phyloP scores from a whole-genome alignment of 2,329 filamentous ascomycete genomes.

The Diaporthe citri region DNA sequence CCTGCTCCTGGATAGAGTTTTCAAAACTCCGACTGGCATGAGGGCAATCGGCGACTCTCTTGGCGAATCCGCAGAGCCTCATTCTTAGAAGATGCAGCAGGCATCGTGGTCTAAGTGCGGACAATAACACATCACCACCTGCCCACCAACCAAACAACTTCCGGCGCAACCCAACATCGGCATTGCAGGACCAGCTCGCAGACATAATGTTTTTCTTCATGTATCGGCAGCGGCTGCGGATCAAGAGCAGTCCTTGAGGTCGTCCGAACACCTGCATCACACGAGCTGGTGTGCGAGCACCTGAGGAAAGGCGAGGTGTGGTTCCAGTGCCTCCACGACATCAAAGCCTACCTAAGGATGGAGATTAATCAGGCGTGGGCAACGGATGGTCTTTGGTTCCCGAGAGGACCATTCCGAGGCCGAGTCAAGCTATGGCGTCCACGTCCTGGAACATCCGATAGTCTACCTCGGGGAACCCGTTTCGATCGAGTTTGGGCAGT shows the following conservation, averaged over 20 bases:
- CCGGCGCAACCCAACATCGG: neutral
- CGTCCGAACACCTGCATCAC: too few relatives aligned
- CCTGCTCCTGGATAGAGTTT: neutral
- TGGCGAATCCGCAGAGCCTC: neutral
- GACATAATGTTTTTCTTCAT: neutral
- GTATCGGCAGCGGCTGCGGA: too few relatives aligned
- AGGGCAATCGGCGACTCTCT: neutral
- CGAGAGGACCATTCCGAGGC: neutral
- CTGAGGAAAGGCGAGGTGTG: neutral
- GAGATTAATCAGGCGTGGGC: neutral
- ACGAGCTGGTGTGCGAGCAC: neutral
- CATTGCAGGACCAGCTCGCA: neutral
- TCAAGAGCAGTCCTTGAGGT: neutral
- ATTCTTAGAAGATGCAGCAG: neutral
- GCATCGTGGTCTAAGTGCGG: neutral
- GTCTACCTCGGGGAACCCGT: neutral
- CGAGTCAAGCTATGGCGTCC: neutral
- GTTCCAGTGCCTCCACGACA: neutral
- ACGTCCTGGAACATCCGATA: neutral
- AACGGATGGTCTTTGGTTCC: neutral
- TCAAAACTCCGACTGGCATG: neutral
- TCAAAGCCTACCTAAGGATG: neutral
- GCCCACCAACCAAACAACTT: neutral
- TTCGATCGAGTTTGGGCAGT: neutral
- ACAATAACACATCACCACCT: neutral